Evolutionary conservation across 164 flowering plant species (phyloP), one percentile per base, ranked within the genome.

Genomic region (Vitis riparia): DNA sequence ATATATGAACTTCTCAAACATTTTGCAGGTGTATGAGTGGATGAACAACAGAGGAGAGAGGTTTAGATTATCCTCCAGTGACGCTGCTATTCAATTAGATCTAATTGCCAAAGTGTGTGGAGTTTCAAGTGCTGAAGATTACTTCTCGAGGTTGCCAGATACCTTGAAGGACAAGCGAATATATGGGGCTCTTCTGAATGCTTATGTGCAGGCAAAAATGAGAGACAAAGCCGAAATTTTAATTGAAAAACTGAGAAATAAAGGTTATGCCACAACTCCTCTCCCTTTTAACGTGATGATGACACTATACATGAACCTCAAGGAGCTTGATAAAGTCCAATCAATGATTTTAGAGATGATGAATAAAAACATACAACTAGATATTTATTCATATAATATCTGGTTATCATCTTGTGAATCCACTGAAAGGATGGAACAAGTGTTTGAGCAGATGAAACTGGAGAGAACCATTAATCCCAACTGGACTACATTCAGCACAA

Each of bases 251-350:
- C 89, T 92, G 92, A 85, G 81, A 73, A 71, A 68, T 11, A 79
- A 80, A 77, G 91, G 94, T 9, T 84, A 83, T 71, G 81, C 82
- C 19, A 62, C 6, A 14, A 77, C 85, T 9, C 15, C 92, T 50
- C 95, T 92, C 76, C 86, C 97, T 23, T 91, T 63, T 68, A 94
- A 91, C 77, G 97, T 89, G 72, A 91, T 92, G 89, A 92, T 94
- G 97, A 94, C 94, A 59, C 90, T 95, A 37, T 95, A 92, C 71
- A 83, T 87, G 92, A 89, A 88, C 68, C 79, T 88, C 48, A 81
- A 77, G 66, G 89, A 92, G 51, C 82, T 83, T 64, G 93, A 85
- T 9, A 87, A 85, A 76, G 91, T 84, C 53, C 88, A 87, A n/a
- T 65, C 73, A 1, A 19, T 91, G 75, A 69, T 89, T 70, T 70